Conservation (phyloP, 495 filamentous ascomycete species). For the Penicillium bialowiezense region DNA sequence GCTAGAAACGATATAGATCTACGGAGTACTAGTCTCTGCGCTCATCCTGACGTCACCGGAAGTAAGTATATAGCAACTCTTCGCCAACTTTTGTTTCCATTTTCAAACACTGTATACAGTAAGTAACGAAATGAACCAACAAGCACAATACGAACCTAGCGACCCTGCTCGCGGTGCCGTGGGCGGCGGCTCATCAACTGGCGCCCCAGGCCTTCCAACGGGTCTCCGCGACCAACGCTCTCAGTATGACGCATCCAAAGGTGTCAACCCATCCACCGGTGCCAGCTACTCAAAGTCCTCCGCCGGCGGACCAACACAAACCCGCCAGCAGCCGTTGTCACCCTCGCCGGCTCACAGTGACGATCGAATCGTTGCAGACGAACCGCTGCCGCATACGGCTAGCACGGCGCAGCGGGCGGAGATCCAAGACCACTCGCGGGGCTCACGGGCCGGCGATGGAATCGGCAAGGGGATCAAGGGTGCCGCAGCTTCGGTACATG, state of each 20-base stretch:
- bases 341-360: constrained; percentile 10
- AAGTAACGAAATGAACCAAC: neutral
- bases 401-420: constrained; percentile 14
- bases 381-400: constrained; percentile 14
- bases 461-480: constrained; percentile 20
- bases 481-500: constrained; percentile 34
- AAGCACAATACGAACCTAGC: neutral
- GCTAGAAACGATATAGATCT: neutral
- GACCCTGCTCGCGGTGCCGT: neutral
- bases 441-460: constrained; percentile 3
- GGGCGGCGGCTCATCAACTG: constrained; percentile 29
- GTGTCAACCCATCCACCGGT: constrained; percentile 30
- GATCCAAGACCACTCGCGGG: constrained; percentile 9
- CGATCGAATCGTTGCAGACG: constrained; percentile 6
- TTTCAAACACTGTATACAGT: too few relatives aligned
- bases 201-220: constrained; percentile 23
- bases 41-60: constrained; percentile 21
- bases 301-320: constrained; percentile 4
- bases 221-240: constrained; percentile 14
- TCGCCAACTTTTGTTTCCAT: neutral
- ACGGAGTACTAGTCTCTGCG: neutral
- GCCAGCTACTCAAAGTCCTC: constrained; percentile 17
- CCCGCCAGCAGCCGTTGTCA: constrained; percentile 2
- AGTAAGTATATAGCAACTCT: neutral
- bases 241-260: constrained; percentile 18